Percentiles rank a stretch among this genome's conserved stretches.
Evolutionary conservation across 768 basidiomycete species (phyloP).

Genomic region (Russula sp.): DNA sequence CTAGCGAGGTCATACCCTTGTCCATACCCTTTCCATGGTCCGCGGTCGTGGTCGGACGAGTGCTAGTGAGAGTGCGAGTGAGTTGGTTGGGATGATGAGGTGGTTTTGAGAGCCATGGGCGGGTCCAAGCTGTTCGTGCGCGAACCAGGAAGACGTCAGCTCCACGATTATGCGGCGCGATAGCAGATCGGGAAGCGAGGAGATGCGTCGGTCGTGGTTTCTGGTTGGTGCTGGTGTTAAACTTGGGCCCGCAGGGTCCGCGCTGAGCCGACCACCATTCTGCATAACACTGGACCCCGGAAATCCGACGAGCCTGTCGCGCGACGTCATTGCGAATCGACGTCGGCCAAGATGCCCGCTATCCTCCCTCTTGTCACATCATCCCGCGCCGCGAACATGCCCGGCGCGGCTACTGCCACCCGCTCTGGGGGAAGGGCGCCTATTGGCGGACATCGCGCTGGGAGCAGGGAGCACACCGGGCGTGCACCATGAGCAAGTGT

Average conservation of each 20-base stretch:
- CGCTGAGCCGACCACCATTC: too few species aligned
- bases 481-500: conserved; percentile 58
- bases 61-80: too few species aligned
- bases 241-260: too few species aligned
- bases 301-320: conserved; percentile 74
- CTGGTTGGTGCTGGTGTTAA: background rate
- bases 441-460: conserved; percentile 57
- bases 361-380: conserved; percentile 60
- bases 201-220: conserved; percentile 11
- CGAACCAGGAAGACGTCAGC: conserved; percentile 29
- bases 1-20: conserved; percentile 23
- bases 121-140: conserved; percentile 45
- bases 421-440: conserved; percentile 70
- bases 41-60: background rate
- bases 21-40: too few species aligned
- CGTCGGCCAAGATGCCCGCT: conserved; percentile 65
- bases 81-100: too few species aligned
- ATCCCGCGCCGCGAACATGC: conserved; percentile 29
- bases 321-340: conserved; percentile 74
- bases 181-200: conserved; percentile 24
- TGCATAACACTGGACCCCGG: too few species aligned
- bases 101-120: conserved; percentile 58
- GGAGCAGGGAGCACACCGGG: conserved; percentile 47
- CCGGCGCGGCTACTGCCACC: conserved; percentile 25
- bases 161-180: conserved; percentile 24